Percentiles rank a stretch among this genome's conserved stretches.
Conservation (phyloP, 345 rosid genomes). For the Citrus medica region DNA sequence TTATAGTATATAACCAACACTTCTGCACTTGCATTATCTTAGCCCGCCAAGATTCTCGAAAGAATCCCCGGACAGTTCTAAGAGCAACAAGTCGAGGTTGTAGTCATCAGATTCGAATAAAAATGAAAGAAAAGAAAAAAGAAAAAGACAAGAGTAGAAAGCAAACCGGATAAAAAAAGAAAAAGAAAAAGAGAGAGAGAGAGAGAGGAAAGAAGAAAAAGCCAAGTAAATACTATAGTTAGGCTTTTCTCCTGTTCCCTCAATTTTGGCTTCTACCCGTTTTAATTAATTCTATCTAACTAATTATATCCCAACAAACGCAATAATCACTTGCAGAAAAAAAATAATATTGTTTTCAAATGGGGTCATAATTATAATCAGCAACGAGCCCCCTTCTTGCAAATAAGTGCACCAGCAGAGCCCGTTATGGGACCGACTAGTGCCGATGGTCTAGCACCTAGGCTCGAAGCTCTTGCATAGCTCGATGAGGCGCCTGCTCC, state of each 20-base stretch:
- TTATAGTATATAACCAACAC: slow-evolving; percentile 31
- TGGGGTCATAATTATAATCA: slow-evolving; percentile 27
- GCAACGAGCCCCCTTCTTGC: slow-evolving; percentile 67
- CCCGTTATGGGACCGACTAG: slow-evolving; percentile 54
- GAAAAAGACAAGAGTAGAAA: background rate
- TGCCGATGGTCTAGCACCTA: slow-evolving; percentile 76
- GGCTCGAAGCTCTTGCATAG: slow-evolving; percentile 73
- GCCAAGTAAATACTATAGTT: background rate
- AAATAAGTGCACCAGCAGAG: slow-evolving; percentile 56
- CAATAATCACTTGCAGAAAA: background rate
- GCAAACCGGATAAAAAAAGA: slow-evolving; percentile 2
- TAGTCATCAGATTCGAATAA: slow-evolving; percentile 22
- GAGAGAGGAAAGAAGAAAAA: background rate
- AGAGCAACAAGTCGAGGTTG: slow-evolving; percentile 64
- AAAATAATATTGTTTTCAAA: too few species aligned
- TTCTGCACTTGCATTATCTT: slow-evolving; percentile 40
- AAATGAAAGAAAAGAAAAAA: background rate
- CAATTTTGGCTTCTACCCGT: background rate
- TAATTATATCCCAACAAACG: background rate
- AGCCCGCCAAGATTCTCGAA: slow-evolving; percentile 33
- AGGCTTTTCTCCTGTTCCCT: slow-evolving; percentile 10
- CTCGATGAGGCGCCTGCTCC: slow-evolving; percentile 70
- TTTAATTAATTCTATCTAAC: background rate
- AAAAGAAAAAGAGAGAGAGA: background rate
- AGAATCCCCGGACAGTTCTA: slow-evolving; percentile 30